These are phyloP conservation scores for Limtongozyma cylindracea DNA, from an alignment of 805 yeast species.

Conservation along the genomic window DNA sequence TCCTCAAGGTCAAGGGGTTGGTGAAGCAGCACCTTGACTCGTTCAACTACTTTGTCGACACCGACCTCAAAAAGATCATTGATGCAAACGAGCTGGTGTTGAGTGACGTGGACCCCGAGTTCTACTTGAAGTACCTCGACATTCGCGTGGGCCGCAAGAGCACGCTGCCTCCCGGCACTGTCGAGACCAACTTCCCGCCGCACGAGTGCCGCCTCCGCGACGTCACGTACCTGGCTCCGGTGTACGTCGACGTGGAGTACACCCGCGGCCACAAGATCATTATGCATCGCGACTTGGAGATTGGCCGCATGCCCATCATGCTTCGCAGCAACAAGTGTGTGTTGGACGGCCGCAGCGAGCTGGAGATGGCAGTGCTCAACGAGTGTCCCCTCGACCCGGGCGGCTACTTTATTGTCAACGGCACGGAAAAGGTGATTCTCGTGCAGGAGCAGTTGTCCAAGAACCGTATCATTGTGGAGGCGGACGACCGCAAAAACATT, in stretches of 20 bases:
- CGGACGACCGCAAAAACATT: slow-evolving; percentile 80
- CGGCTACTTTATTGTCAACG: slow-evolving; percentile 90
- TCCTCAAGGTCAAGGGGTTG: slow-evolving; percentile 80
- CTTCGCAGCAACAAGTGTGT: slow-evolving; percentile 81
- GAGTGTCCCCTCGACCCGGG: slow-evolving; percentile 98
- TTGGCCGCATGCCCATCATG: slow-evolving; percentile 99
- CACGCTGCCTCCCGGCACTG: slow-evolving; percentile 18
- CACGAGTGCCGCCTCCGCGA: slow-evolving; percentile 93
- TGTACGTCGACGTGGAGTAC: slow-evolving; percentile 90
- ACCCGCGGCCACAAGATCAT: slow-evolving; percentile 87
- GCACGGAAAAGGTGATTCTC: slow-evolving; percentile 90
- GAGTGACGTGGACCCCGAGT: slow-evolving; percentile 93
- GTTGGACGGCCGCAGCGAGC: slow-evolving; percentile 51
- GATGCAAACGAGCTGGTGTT: slow-evolving; percentile 73
- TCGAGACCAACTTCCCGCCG: slow-evolving; percentile 54
- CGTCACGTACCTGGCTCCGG: slow-evolving; percentile 84
- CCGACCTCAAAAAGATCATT: slow-evolving; percentile 78
- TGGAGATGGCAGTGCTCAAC: slow-evolving; percentile 64
- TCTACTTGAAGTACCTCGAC: slow-evolving; percentile 78
- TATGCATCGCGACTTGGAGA: slow-evolving; percentile 72
- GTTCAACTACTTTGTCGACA: slow-evolving; percentile 89
- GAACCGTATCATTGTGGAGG: slow-evolving; percentile 94
- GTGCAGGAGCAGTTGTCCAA: slow-evolving; percentile 94
- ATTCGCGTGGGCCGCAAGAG: slow-evolving; percentile 73
- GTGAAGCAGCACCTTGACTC: slow-evolving; percentile 96